A percentile compares a stretch with the other conserved stretches of the same genome.
phyloP scores from a whole-genome alignment of 257 asterid species.

The Marsdenia floribunda region DNA sequence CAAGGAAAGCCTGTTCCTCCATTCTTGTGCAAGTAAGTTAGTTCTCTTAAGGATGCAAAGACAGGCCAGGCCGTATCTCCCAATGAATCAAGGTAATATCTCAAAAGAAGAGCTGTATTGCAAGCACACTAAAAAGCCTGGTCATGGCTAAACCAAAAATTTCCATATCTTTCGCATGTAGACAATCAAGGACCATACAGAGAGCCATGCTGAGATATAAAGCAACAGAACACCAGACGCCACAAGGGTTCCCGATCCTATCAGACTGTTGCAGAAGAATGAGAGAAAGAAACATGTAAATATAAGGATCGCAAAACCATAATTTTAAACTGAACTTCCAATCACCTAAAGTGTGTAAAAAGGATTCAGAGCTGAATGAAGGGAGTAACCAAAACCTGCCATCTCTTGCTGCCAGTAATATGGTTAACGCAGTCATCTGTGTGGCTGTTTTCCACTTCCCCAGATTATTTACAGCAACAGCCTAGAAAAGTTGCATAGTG shows the following conservation, averaged over 20 bases:
- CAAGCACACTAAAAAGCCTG: slow-evolving; percentile 2
- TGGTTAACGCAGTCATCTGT: slow-evolving; percentile 85
- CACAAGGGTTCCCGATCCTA: slow-evolving; percentile 42
- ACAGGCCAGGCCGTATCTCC: neutral
- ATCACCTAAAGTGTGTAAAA: neutral
- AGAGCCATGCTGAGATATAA: slow-evolving; percentile 78
- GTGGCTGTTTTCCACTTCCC: slow-evolving; percentile 99
- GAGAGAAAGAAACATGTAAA: neutral
- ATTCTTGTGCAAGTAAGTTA: neutral
- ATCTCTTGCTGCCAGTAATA: slow-evolving; percentile 81
- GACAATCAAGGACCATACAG: slow-evolving; percentile 69
- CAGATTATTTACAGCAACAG: slow-evolving; percentile 90
- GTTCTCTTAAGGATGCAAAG: too few relatives aligned
- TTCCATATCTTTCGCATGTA: slow-evolving; percentile 69
- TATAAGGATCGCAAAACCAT: neutral
- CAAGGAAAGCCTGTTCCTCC: neutral
- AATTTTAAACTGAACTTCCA: neutral
- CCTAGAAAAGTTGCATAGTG: slow-evolving; percentile 37
- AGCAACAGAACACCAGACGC: slow-evolving; percentile 66
- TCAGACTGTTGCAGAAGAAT: slow-evolving; percentile 41
- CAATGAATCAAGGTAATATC: slow-evolving; percentile 3
- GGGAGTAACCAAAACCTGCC: slow-evolving; percentile 48
- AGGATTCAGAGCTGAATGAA: slow-evolving; percentile 3
- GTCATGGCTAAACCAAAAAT: slow-evolving; percentile 43
- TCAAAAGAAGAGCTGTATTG: slow-evolving; percentile 10